Conservation (phyloP, 176 grass and related monocot species). For the Aegilops umbellulata region DNA sequence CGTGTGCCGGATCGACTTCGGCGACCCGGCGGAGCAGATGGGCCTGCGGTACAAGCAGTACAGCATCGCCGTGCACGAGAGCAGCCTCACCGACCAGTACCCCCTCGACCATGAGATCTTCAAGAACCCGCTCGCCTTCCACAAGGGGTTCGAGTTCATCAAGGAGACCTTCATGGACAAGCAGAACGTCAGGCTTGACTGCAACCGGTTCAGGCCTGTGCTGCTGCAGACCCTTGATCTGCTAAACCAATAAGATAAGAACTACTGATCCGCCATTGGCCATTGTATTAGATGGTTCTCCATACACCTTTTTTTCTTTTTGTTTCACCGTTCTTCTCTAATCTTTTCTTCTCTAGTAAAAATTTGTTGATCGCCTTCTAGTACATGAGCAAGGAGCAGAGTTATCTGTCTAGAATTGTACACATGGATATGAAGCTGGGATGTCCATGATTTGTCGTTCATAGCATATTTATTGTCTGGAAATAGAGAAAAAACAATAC, state of each 20-base stretch:
- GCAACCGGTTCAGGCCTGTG: constrained; percentile 60
- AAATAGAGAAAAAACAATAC: constrained; percentile 11
- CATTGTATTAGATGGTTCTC: constrained; percentile 17
- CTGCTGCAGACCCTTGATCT: constrained; percentile 69
- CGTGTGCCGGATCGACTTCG: constrained; percentile 67
- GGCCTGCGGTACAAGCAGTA: constrained; percentile 77
- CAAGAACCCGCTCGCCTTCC: constrained; percentile 54
- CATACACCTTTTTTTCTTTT: not conserved
- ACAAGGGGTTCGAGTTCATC: constrained; percentile 73
- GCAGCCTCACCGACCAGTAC: constrained; percentile 64
- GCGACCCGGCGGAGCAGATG: constrained; percentile 52
- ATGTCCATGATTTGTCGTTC: constrained; percentile 13
- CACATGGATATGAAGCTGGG: constrained; percentile 20
- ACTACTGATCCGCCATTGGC: not conserved
- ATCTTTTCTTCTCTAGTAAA: constrained; percentile 21
- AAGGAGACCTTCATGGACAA: constrained; percentile 74
- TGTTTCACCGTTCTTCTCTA: not conserved
- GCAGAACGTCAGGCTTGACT: constrained; percentile 81
- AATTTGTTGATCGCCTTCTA: constrained; percentile 38
- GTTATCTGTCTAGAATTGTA: constrained; percentile 10
- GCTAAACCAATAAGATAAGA: constrained; percentile 56
- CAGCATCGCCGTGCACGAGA: constrained; percentile 66
- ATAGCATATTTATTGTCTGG: constrained; percentile 6
- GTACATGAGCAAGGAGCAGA: constrained; percentile 15
- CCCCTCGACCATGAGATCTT: constrained; percentile 68